These are phyloP conservation scores for Cytospora piceicola DNA, from an alignment of 2,329 filamentous ascomycete genomes.

Conservation along the genomic window DNA sequence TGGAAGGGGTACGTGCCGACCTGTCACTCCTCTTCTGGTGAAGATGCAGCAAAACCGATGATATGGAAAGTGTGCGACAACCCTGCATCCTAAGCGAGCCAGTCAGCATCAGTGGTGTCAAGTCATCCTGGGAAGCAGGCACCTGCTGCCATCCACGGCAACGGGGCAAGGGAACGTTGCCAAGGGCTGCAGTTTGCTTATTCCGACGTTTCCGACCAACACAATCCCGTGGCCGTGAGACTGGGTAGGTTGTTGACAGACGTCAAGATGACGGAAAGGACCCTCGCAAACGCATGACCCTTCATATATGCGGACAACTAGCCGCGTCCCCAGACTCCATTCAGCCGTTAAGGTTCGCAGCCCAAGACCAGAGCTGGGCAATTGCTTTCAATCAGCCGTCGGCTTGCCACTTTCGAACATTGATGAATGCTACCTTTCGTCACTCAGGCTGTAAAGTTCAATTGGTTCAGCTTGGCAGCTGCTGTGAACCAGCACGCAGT, in stretches of 20 bases:
- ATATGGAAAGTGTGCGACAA: constrained; percentile 13
- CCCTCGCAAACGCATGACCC: not conserved
- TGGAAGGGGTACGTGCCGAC: not conserved
- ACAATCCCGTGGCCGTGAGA: constrained; percentile 4
- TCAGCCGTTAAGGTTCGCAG: constrained; percentile 16
- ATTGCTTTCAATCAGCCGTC: constrained; percentile 21
- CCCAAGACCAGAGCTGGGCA: not conserved
- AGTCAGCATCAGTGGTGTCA: constrained; percentile 14
- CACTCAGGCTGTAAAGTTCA: constrained; percentile 8
- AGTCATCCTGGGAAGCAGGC: not conserved
- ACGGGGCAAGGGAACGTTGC: constrained; percentile 1
- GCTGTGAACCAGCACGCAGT: constrained; percentile 15
- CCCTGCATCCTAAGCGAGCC: constrained; percentile 24
- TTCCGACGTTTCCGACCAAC: not conserved
- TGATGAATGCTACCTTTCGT: constrained; percentile 23
- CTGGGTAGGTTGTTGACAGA: not conserved
- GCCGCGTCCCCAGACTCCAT: not conserved
- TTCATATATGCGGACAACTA: not conserved
- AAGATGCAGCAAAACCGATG: constrained; percentile 16
- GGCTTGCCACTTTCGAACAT: constrained; percentile 14
- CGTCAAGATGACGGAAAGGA: constrained; percentile 2
- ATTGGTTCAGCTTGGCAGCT: constrained; percentile 19
- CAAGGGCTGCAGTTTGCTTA: constrained; percentile 2
- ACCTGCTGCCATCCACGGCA: not conserved
- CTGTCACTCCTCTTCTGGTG: constrained; percentile 4